Evolutionary conservation across 2,329 filamentous ascomycete genomes (phyloP), one percentile per base, ranked within the genome.

Genomic region (Pseudogymnoascus sp.): DNA sequence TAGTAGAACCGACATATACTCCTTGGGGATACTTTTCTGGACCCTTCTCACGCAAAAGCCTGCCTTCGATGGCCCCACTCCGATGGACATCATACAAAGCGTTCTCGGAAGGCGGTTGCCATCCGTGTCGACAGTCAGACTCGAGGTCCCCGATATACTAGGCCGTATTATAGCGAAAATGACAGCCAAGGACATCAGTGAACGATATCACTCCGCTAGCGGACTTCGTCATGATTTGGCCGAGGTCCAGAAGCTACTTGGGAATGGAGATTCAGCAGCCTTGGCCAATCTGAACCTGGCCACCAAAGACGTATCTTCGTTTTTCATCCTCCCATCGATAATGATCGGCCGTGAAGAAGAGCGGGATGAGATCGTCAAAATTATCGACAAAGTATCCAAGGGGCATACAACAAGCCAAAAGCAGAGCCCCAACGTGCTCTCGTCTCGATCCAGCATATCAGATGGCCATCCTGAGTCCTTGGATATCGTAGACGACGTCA

Each of bases 1-100:
- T 75, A 90, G 85, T 45, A 85, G 93, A 41, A 97, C 93, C 14
- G 93, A 97, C 74, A 96, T 97, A 33, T 97, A 97, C 77, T 93
- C 91, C 0, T 79, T 97, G 0, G 93, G 93, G 3, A 87, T 97
- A 40, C 75, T 97, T 1, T 93, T 97, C 73, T 97, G 91, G 88
- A 90, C 85, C 7, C 83, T 96, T 70, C 79, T 96, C 52, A 90
- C 90, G 1, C 91, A 92, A 28, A 84, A 88, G 69, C 84, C 89
- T 2, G 89, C 91, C 0, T 96, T 95, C 67, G 87, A 88, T 37
- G 93, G 91, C 8, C 82, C 86, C 11, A 88, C 86, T 0, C 90
- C 93, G 0, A 83, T 97, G 63, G 93, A 97, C 70, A 91, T 97
- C 49, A 91, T 97, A 67, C 93, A 97, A 72, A 91, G 88, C 67